Percentiles rank a stretch among this genome's conserved stretches.
Evolutionary conservation across 495 filamentous ascomycete species (phyloP).

Genomic region (Neurospora pannonica): DNA sequence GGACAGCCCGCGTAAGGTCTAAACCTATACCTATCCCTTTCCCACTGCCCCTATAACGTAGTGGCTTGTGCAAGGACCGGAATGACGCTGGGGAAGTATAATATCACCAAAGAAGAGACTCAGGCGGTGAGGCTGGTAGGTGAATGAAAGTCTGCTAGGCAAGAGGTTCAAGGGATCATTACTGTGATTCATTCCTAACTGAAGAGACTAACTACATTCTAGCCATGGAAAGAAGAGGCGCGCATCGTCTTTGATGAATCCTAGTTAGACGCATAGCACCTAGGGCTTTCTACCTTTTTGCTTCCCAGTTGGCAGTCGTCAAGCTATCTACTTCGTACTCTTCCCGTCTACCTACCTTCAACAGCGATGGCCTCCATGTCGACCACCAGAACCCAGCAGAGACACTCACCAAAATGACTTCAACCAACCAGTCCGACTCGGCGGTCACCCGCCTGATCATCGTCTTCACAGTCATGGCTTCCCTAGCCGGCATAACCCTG

Average conservation of each 20-base stretch:
- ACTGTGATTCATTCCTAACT: neutral
- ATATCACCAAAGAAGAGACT: neutral
- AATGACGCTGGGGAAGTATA: neutral
- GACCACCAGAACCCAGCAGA: neutral
- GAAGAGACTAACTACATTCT: neutral
- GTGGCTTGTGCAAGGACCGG: neutral
- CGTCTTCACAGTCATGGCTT: neutral
- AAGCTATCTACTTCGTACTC: neutral
- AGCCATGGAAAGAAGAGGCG: neutral
- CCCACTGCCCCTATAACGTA: neutral
- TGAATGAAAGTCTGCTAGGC: neutral
- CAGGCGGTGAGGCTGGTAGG: neutral
- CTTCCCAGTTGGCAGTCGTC: neutral
- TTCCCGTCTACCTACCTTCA: neutral
- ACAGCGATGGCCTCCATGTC: neutral
- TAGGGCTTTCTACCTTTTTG: neutral
- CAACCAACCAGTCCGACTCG: neutral
- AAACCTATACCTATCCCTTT: neutral
- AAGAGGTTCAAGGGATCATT: neutral
- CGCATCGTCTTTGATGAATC: neutral
- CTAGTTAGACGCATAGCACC: neutral
- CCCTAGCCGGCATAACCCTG: neutral
- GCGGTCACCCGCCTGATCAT: neutral
- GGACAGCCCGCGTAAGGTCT: neutral
- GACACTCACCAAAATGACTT: neutral